These are phyloP conservation scores for Tetratostichococcus sp. DNA, from an alignment of 139 green algal genomes.

Conservation along the genomic window DNA sequence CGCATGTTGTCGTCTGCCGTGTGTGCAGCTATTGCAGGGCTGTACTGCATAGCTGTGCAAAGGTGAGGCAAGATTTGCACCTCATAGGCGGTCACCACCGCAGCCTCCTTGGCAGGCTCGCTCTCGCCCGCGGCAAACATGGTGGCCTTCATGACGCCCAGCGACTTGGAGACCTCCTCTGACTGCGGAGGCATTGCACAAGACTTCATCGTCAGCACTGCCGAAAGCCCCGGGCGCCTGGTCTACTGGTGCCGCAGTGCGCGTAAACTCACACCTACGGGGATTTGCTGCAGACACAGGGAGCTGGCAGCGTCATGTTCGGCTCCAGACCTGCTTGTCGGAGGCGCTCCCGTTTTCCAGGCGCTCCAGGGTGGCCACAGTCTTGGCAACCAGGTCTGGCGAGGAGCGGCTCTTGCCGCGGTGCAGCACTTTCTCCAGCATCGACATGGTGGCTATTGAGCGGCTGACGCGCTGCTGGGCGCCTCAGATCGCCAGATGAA, in stretches of 20 bases:
- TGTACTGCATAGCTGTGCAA: too few species aligned
- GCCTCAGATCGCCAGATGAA: too few species aligned
- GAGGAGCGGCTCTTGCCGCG: slow-evolving; percentile 19
- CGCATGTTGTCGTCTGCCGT: too few species aligned
- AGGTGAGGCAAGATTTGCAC: too few species aligned
- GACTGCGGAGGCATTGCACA: not conserved
- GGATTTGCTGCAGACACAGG: too few species aligned
- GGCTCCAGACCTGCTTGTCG: slow-evolving; percentile 12
- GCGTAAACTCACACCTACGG: too few species aligned
- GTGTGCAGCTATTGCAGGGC: too few species aligned
- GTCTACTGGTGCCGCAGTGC: too few species aligned
- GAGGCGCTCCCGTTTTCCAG: not conserved
- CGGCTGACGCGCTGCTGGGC: not conserved
- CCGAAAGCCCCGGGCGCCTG: too few species aligned
- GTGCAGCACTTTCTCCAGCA: slow-evolving; percentile 29
- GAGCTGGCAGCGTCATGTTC: too few species aligned
- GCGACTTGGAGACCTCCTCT: slow-evolving; percentile 43
- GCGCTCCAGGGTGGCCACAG: slow-evolving; percentile 5
- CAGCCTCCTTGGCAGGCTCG: slow-evolving; percentile 54
- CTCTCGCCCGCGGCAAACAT: slow-evolving; percentile 70
- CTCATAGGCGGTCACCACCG: slow-evolving; percentile 54
- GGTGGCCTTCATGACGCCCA: slow-evolving; percentile 53
- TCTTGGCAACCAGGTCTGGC: slow-evolving; percentile 15
- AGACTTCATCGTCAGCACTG: too few species aligned
- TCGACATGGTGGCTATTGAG: slow-evolving; percentile 5